Conservation (phyloP, 331 rosid genomes). For the Cydonia oblonga region DNA sequence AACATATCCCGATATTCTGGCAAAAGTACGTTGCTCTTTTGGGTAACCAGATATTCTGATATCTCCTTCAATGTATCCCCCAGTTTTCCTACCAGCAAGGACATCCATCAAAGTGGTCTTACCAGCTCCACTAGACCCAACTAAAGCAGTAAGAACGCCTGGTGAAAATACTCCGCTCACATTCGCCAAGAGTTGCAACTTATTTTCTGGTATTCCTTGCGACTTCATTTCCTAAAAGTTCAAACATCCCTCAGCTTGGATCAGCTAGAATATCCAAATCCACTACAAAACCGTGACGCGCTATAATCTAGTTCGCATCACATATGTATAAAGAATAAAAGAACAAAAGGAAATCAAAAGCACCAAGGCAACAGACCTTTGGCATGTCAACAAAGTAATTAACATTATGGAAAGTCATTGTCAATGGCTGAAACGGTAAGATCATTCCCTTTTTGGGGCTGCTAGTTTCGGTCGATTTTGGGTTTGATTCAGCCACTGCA, state of each 20-base stretch:
- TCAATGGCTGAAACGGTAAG: slow-evolving; percentile 78
- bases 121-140: slow-evolving; percentile 92
- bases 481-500: slow-evolving; percentile 22
- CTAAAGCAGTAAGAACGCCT: slow-evolving; percentile 76
- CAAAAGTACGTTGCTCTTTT: slow-evolving; percentile 71
- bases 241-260: background rate
- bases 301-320: background rate
- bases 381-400: slow-evolving; percentile 79
- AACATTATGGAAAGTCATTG: slow-evolving; percentile 70
- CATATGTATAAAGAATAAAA: background rate
- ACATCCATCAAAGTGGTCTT: slow-evolving; percentile 95
- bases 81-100: slow-evolving; percentile 92
- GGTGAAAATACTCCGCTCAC: slow-evolving; percentile 89
- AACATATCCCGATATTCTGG: slow-evolving; percentile 80
- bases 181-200: slow-evolving; percentile 56
- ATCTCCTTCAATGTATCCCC: slow-evolving; percentile 78
- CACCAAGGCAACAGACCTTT: slow-evolving; percentile 19
- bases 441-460: slow-evolving; percentile 68
- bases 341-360: background rate
- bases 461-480: slow-evolving; percentile 12
- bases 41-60: slow-evolving; percentile 67
- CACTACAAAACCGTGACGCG: no score
- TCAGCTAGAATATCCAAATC: no score
- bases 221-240: slow-evolving; percentile 42
- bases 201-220: slow-evolving; percentile 53